Percentiles rank a stretch among this genome's conserved stretches.
phyloP scores from a whole-genome alignment of 2,329 filamentous ascomycete species.

The Lachnellula suecica region DNA sequence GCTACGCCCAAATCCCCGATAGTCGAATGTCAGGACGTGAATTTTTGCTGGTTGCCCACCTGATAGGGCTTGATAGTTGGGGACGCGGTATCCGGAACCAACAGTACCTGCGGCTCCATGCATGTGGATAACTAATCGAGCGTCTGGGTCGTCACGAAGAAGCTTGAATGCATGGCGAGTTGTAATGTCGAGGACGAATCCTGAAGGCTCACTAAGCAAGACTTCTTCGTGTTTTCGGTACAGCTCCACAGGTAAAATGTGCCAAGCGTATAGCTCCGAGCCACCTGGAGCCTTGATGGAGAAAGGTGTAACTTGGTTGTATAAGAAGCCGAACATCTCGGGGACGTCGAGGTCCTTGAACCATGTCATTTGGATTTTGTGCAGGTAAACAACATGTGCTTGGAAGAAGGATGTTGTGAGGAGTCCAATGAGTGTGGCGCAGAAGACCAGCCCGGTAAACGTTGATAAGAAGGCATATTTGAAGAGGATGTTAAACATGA shows the following conservation, averaged over 20 bases:
- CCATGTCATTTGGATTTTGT: constrained; percentile 71
- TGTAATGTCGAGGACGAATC: constrained; percentile 10
- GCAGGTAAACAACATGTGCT: constrained; percentile 69
- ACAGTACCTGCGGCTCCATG: constrained; percentile 45
- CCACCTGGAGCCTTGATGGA: constrained; percentile 70
- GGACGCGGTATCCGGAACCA: constrained; percentile 72
- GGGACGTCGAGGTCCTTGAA: constrained; percentile 74
- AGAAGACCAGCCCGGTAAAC: constrained; percentile 34
- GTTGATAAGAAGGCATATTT: constrained; percentile 27
- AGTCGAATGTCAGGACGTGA: constrained; percentile 83
- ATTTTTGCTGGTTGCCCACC: constrained; percentile 65
- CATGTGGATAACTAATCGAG: constrained; percentile 53
- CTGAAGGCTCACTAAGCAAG: constrained; percentile 46
- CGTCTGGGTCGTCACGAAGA: constrained; percentile 60
- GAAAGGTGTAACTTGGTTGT: constrained; percentile 84
- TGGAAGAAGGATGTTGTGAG: constrained; percentile 45
- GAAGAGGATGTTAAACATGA: neutral
- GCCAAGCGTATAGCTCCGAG: constrained; percentile 82
- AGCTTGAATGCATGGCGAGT: constrained; percentile 51
- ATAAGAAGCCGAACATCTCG: constrained; percentile 73
- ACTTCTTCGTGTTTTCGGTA: constrained; percentile 69
- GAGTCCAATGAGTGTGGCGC: constrained; percentile 44
- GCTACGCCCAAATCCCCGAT: constrained; percentile 81
- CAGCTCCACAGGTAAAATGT: constrained; percentile 75
- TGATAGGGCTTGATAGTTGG: constrained; percentile 74